Conservation (phyloP, 352 stramenopile genomes). For the Phytopythium mirpurense region DNA sequence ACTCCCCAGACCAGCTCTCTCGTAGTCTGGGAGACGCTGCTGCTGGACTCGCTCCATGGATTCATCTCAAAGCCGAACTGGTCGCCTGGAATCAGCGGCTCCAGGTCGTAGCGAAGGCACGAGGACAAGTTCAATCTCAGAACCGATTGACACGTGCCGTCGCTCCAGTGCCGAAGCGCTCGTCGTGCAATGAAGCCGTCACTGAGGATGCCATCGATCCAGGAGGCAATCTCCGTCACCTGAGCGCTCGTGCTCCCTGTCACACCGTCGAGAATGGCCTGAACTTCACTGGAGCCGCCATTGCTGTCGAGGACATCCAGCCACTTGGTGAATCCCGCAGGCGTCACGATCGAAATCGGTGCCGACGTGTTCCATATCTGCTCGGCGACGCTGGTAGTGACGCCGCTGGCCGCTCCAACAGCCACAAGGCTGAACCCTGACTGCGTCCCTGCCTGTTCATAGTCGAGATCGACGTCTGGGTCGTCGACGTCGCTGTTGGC, state of each 20-base stretch:
- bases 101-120: conserved; percentile 54
- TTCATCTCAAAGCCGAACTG: conserved; percentile 71
- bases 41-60: conserved; percentile 10
- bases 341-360: conserved; percentile 35
- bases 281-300: not conserved
- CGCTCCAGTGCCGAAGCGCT: conserved; percentile 54
- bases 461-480: conserved; percentile 53
- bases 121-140: conserved; percentile 13
- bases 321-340: conserved; percentile 51
- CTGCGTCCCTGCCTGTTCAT: conserved; percentile 39
- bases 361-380: conserved; percentile 43
- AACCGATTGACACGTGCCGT: conserved; percentile 50
- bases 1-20: conserved; percentile 30
- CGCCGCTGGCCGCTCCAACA: conserved; percentile 18
- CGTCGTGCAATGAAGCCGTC: conserved; percentile 45
- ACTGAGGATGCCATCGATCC: conserved; percentile 31
- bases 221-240: conserved; percentile 28
- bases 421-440: conserved; percentile 44
- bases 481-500: conserved; percentile 37
- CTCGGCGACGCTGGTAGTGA: conserved; percentile 25
- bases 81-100: conserved; percentile 37
- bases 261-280: conserved; percentile 12
- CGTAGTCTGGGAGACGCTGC: conserved; percentile 14
- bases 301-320: conserved; percentile 11
- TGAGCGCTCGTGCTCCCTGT: conserved; percentile 17